phyloP scores from a whole-genome alignment of 2,329 filamentous ascomycete species.

The Colletotrichum chlorophyti region DNA sequence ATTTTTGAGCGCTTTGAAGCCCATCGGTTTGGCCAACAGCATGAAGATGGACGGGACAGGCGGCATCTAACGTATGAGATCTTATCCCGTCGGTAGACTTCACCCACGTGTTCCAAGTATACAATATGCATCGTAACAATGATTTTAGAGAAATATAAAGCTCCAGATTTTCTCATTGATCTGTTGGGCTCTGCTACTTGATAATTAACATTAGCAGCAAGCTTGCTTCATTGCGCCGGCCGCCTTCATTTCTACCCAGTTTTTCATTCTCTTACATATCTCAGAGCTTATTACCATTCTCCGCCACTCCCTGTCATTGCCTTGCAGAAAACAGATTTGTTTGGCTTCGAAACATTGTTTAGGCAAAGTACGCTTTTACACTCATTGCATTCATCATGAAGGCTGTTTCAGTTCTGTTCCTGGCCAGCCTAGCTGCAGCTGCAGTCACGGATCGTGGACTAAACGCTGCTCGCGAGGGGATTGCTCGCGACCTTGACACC shows the following conservation, averaged over 20 bases:
- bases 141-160: background rate
- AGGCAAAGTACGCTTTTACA: background rate
- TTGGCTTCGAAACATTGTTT: background rate
- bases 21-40: background rate
- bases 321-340: background rate
- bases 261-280: background rate
- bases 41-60: no score
- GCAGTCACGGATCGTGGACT: conserved; percentile 3
- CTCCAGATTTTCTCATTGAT: background rate
- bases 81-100: no score
- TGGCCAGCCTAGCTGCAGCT: conserved; percentile 12
- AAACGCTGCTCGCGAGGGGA: background rate
- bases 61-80: no score
- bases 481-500: background rate
- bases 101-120: no score
- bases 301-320: background rate
- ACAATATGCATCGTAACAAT: no score
- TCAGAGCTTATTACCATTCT: background rate
- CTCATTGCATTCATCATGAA: background rate
- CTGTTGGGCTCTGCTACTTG: background rate
- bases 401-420: conserved; percentile 11
- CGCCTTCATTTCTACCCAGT: conserved; percentile 13
- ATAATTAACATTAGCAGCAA: background rate
- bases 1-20: background rate
- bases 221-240: background rate